A percentile compares a stretch with the other conserved stretches of the same genome.
Evolutionary conservation across 2,329 filamentous ascomycete species (phyloP).

Genomic region (Gliomastix tumulicola): DNA sequence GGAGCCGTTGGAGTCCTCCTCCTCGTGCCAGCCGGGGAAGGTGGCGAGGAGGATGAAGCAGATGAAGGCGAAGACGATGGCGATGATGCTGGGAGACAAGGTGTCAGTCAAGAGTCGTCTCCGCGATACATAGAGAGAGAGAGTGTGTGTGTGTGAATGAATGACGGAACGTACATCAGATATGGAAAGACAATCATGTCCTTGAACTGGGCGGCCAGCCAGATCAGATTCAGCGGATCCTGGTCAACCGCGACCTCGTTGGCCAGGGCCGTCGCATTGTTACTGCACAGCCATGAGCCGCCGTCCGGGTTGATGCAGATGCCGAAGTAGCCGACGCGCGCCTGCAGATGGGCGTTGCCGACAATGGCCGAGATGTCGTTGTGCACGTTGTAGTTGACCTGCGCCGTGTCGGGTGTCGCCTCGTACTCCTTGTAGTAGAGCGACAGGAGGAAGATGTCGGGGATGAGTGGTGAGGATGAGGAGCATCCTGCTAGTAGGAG

Average conservation of each 20-base stretch:
- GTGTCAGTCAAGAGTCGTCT: conserved; percentile 9
- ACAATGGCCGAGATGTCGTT: conserved; percentile 87
- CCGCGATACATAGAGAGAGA: not conserved
- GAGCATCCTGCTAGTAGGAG: conserved; percentile 92
- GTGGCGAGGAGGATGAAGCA: conserved; percentile 92
- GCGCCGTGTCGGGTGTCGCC: conserved; percentile 73
- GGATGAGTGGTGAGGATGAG: conserved; percentile 90
- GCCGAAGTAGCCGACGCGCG: conserved; percentile 94
- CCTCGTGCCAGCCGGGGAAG: conserved; percentile 96
- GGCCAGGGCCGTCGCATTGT: conserved; percentile 90
- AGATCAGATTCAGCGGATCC: conserved; percentile 94
- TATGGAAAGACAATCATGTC: conserved; percentile 98
- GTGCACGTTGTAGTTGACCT: conserved; percentile 85
- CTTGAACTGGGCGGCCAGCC: conserved; percentile 95
- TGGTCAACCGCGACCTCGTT: conserved; percentile 85
- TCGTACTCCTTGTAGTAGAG: conserved; percentile 90
- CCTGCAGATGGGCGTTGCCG: conserved; percentile 74
- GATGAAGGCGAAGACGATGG: conserved; percentile 94
- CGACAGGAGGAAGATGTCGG: conserved; percentile 95
- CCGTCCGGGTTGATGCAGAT: conserved; percentile 92
- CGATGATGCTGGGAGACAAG: conserved; percentile 67
- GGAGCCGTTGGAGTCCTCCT: conserved; percentile 70
- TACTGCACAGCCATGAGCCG: conserved; percentile 89
- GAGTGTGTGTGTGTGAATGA: conserved; percentile 60
- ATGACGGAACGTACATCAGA: conserved; percentile 87